Evolutionary conservation across 2,329 filamentous ascomycete species (phyloP).

Genomic region (Colletotrichum viniferum): DNA sequence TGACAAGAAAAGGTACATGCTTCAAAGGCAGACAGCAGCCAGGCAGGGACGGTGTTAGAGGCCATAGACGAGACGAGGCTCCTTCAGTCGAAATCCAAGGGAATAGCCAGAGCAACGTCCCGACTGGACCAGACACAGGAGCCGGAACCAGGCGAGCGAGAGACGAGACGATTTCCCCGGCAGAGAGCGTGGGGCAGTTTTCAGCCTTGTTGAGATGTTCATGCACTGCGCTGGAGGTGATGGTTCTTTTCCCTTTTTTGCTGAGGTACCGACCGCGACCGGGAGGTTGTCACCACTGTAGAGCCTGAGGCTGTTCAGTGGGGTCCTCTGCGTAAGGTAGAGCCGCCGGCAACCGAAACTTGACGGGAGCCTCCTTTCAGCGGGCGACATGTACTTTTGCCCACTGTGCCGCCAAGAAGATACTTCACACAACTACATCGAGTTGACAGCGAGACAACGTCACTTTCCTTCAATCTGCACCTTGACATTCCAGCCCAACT

Average conservation of each 20-base stretch:
- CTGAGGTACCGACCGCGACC: not conserved
- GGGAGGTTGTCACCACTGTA: not conserved
- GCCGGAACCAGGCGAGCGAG: not conserved
- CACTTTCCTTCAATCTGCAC: not conserved
- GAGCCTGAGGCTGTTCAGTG: not conserved
- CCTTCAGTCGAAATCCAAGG: not conserved
- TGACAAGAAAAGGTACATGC: not conserved
- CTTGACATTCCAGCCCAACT: not conserved
- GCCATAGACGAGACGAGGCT: not conserved
- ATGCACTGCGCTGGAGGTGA: not conserved
- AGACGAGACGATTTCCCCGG: conserved; percentile 16
- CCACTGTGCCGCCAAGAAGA: not conserved
- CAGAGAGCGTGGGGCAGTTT: not conserved
- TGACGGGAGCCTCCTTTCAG: not conserved
- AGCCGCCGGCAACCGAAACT: not conserved
- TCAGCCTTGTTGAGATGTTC: not conserved
- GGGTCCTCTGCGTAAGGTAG: too few species aligned
- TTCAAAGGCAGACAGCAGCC: not conserved
- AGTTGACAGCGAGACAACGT: not conserved
- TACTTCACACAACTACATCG: not conserved
- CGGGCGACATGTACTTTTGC: not conserved
- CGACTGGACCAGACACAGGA: not conserved
- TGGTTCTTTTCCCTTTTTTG: not conserved
- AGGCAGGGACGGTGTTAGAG: not conserved
- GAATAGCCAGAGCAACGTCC: not conserved